Percentiles rank a stretch among this genome's conserved stretches.
These are phyloP conservation scores for Exophiala lecanii-corni DNA, from an alignment of 2,329 filamentous ascomycete genomes.

Conservation along the genomic window DNA sequence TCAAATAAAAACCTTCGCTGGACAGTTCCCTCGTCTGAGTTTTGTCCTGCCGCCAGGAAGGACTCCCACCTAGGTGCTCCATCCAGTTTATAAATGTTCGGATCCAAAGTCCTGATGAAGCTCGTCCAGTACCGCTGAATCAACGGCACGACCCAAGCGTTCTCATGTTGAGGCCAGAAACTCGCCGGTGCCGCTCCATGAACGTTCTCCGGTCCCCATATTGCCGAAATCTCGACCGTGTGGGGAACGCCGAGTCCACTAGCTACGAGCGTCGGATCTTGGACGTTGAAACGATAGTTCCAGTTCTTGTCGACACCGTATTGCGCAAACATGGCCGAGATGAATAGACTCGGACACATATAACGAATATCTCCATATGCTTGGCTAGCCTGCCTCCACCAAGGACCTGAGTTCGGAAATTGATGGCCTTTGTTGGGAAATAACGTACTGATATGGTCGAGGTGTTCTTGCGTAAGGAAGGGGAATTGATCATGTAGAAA, in stretches of 20 bases:
- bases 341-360: constrained; percentile 58
- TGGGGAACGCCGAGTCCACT: constrained; percentile 62
- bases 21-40: constrained; percentile 21
- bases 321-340: constrained; percentile 42
- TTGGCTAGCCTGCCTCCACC: constrained; percentile 55
- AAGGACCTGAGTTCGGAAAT: constrained; percentile 49
- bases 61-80: constrained; percentile 17
- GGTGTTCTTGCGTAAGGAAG: constrained; percentile 46
- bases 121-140: constrained; percentile 70
- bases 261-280: constrained; percentile 51
- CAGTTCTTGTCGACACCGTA: constrained; percentile 36
- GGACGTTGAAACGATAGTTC: constrained; percentile 67
- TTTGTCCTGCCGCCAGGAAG: constrained; percentile 6
- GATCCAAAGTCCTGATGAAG: constrained; percentile 63
- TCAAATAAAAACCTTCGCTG: constrained; percentile 40
- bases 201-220: constrained; percentile 61
- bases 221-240: constrained; percentile 60
- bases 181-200: constrained; percentile 47
- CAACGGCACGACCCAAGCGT: constrained; percentile 54
- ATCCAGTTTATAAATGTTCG: constrained; percentile 47
- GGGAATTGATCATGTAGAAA: constrained; percentile 59
- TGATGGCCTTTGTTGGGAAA: constrained; percentile 50
- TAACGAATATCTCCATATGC: constrained; percentile 64
- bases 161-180: constrained; percentile 48
- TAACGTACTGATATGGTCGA: constrained; percentile 49